Evolutionary conservation across 805 yeast genomes (phyloP), one percentile per base, ranked within the genome.

Genomic region (Metschnikowia henanensis): DNA sequence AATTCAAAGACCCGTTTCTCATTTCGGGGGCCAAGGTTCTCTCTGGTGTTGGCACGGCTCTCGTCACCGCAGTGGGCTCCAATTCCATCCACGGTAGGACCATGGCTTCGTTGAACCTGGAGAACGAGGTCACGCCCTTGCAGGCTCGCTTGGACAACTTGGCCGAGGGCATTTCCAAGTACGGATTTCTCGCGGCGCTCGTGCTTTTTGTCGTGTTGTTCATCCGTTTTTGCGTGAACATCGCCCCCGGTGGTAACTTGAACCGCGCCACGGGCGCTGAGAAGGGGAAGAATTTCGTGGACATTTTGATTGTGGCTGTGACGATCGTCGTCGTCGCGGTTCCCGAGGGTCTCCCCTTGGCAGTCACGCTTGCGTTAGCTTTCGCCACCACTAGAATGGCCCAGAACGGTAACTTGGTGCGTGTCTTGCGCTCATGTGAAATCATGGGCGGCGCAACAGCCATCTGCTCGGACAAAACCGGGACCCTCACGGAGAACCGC

Each of bases 361-460:
- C 99, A 2, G 99, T 94, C 15, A 94, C 99, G 1, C 74, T 94
- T 36, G 96, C 99, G 0, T 73, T 94, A 53, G 99, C 99, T 0
- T 94, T 94, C 72, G 99, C 99, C 2, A 94, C 99, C 2, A 91
- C 97, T 8, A 79, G 98, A 66, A 94, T 94, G 99, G 90, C 96
- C 17, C 86, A 87, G 62, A 97, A 94, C 63, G 95, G 95, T 51
- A 92, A 92, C 62, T 73, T 94, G 57, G 99, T 94, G n/a, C 81
- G 99, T 56, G 95, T 89, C 8, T 73, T 94, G 53, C 84, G 83
- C 58, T 84, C 95, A 35, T 94, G 99, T 76, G 99, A 94, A 66
- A 94, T 97, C 15, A 92, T 94, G 98, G 99, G 99, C 33, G 89
- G 96, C 36, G 99, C 97, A 2, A 94, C 98, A 12, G 94, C 97